Conservation (phyloP, 441 rosid species). For the Raphanus hybrid region DNA sequence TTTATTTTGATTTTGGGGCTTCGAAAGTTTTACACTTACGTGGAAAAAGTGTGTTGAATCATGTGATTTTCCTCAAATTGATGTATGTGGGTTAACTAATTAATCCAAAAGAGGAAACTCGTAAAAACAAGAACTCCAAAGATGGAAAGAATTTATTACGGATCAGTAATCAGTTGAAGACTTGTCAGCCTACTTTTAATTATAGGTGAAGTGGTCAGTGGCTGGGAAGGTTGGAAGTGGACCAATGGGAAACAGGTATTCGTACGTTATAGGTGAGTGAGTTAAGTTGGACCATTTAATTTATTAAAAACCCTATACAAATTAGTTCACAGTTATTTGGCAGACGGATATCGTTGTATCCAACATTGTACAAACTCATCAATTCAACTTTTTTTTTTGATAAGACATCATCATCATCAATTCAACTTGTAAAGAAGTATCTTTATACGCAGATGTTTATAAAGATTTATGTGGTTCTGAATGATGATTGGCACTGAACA, state of each 20-base stretch:
- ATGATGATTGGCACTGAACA: not conserved
- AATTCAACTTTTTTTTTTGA: not conserved
- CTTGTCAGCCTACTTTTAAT: slow-evolving; percentile 36
- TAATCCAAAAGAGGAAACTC: slow-evolving; percentile 32
- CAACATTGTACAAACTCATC: slow-evolving; percentile 12
- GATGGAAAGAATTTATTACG: slow-evolving; percentile 28
- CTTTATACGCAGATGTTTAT: not conserved
- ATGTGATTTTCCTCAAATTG: slow-evolving; percentile 31
- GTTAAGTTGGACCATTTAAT: slow-evolving; percentile 36
- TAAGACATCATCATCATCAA: not conserved
- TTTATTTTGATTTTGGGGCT: not conserved
- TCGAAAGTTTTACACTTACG: not conserved
- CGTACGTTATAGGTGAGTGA: slow-evolving; percentile 30
- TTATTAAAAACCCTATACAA: not conserved
- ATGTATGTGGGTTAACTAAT: slow-evolving; percentile 8
- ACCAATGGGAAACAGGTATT: slow-evolving; percentile 26
- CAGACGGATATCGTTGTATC: slow-evolving; percentile 25
- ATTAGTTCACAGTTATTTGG: slow-evolving; percentile 9
- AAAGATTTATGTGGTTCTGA: not conserved
- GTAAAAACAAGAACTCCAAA: slow-evolving; percentile 13
- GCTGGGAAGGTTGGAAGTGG: slow-evolving; percentile 39
- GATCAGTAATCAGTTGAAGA: slow-evolving; percentile 25
- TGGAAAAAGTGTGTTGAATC: slow-evolving; percentile 17
- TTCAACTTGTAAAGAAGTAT: not conserved
- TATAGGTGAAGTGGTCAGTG: slow-evolving; percentile 32